phyloP scores from a whole-genome alignment of 1,284 basidiomycete species.

The Pseudozyma sp. region DNA sequence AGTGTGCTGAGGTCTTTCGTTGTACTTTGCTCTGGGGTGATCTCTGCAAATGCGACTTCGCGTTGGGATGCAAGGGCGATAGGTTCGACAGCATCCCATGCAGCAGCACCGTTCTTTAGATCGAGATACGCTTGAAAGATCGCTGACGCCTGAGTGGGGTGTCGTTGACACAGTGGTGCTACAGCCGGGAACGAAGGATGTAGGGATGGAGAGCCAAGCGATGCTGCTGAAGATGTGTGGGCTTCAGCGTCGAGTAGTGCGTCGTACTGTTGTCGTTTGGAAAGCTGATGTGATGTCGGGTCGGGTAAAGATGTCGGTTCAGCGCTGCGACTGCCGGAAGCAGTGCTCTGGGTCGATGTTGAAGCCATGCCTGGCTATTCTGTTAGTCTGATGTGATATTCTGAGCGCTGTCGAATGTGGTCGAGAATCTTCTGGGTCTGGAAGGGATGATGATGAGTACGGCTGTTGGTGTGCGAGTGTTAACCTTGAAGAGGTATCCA shows the following conservation, averaged over 20 bases:
- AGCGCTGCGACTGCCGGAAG: not conserved
- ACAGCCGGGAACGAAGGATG: constrained; percentile 45
- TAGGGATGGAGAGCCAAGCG: constrained; percentile 17
- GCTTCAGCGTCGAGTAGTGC: constrained; percentile 28
- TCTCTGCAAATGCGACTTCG: not conserved
- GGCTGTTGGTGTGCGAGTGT: too few relatives aligned
- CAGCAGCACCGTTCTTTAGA: constrained; percentile 58
- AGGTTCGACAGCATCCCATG: constrained; percentile 57
- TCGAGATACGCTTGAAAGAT: constrained; percentile 68
- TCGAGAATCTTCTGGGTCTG: too few relatives aligned
- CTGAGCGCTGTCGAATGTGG: too few relatives aligned
- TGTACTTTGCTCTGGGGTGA: not conserved
- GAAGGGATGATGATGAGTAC: too few relatives aligned
- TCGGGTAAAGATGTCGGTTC: constrained; percentile 5
- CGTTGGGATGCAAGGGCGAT: constrained; percentile 3
- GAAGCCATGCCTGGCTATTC: too few relatives aligned
- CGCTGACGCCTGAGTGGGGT: constrained; percentile 62
- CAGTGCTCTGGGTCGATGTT: not conserved
- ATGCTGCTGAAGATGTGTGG: constrained; percentile 1
- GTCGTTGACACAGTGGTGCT: constrained; percentile 39
- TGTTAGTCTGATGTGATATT: too few relatives aligned
- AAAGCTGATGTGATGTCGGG: constrained; percentile 29
- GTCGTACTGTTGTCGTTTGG: constrained; percentile 45
- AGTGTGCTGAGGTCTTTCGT: constrained; percentile 14
- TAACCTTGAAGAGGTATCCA: too few relatives aligned